These are phyloP conservation scores for Cladophialophora exuberans DNA, from an alignment of 2,329 filamentous ascomycete genomes.

Conservation along the genomic window DNA sequence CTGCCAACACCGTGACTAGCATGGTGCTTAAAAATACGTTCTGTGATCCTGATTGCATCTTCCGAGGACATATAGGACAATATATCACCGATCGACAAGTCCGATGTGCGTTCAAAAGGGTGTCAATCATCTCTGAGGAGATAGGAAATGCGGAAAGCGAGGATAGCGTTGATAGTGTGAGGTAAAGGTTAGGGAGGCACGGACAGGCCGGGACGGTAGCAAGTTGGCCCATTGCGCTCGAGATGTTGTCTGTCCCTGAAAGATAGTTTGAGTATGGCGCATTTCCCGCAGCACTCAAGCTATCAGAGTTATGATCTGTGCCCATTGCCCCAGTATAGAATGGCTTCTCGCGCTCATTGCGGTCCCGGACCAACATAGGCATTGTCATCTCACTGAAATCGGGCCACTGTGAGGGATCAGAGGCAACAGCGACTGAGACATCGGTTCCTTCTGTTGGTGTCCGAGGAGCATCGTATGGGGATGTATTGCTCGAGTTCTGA, in stretches of 20 bases:
- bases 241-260: slow-evolving; percentile 8
- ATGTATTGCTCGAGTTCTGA: slow-evolving; percentile 17
- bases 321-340: background rate
- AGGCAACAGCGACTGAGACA: slow-evolving; percentile 23
- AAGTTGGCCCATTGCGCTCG: slow-evolving; percentile 22
- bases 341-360: slow-evolving; percentile 13
- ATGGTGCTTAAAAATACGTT: slow-evolving; percentile 53
- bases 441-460: slow-evolving; percentile 21
- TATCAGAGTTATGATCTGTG: slow-evolving; percentile 3
- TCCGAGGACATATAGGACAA: slow-evolving; percentile 46
- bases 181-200: slow-evolving; percentile 39
- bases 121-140: slow-evolving; percentile 46
- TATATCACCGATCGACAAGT: slow-evolving; percentile 47
- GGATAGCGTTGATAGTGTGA: slow-evolving; percentile 39
- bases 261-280: background rate
- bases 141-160: slow-evolving; percentile 46
- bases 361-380: slow-evolving; percentile 28
- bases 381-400: slow-evolving; percentile 42
- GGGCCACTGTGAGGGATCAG: slow-evolving; percentile 43
- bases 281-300: background rate
- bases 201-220: slow-evolving; percentile 31
- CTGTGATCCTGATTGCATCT: slow-evolving; percentile 46
- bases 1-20: slow-evolving; percentile 48
- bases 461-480: slow-evolving; percentile 16
- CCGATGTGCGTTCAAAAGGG: slow-evolving; percentile 46